Conservation (phyloP, 2,329 filamentous ascomycete species). For the Shiraia sp. region DNA sequence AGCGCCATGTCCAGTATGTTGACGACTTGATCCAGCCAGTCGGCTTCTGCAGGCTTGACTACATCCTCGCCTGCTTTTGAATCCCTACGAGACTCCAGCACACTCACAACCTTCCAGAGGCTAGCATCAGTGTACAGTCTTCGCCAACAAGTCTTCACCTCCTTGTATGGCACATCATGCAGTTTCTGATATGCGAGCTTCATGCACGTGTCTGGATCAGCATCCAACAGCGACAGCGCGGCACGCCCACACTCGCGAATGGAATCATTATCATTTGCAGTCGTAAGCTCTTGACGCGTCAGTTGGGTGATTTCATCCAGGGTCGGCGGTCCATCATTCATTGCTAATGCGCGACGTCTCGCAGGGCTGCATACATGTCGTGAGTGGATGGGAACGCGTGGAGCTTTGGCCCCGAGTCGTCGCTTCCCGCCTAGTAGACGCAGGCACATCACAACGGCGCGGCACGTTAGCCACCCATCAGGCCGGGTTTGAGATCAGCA, state of each 20-base stretch:
- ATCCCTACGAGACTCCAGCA: constrained; percentile 24
- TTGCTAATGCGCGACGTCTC: neutral
- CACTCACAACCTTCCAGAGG: constrained; percentile 61
- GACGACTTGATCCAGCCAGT: constrained; percentile 64
- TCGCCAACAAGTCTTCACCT: constrained; percentile 70
- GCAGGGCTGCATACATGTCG: no score
- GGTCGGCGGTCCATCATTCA: constrained; percentile 19
- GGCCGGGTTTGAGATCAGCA: no score
- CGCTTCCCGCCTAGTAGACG: no score
- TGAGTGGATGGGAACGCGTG: no score
- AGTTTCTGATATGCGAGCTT: constrained; percentile 67
- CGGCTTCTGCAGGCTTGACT: constrained; percentile 10
- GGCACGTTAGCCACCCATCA: no score
- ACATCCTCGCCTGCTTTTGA: constrained; percentile 16
- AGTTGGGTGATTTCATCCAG: constrained; percentile 28
- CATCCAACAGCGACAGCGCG: constrained; percentile 41
- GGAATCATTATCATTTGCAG: constrained; percentile 19
- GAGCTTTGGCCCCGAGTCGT: no score
- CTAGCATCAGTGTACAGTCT: constrained; percentile 72
- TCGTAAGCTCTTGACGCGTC: constrained; percentile 30
- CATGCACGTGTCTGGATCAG: constrained; percentile 56
- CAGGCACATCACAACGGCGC: no score
- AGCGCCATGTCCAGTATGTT: constrained; percentile 73
- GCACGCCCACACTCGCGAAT: constrained; percentile 50
- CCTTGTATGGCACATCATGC: constrained; percentile 69